Evolutionary conservation across 345 rosid species (phyloP), one percentile per base, ranked within the genome.

Genomic region (Populus alba): DNA sequence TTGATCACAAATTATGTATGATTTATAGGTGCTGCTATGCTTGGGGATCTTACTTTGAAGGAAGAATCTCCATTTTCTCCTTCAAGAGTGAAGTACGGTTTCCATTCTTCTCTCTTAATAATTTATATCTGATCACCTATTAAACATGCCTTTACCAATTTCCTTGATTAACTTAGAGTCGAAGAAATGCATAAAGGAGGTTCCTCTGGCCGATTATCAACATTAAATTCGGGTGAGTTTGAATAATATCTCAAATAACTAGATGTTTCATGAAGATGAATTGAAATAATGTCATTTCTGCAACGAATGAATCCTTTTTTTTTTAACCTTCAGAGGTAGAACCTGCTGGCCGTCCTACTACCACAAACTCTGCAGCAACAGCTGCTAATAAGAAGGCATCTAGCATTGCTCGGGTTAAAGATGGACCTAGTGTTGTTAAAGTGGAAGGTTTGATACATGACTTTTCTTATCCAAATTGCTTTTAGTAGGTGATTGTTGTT

Each of bases 61-160:
- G 98, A 92, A 85, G 98, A 94, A 76, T 90, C 93, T 71, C 89
- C 80, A 1, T 87, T 92, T 88, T 89, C 97, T 78, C 94, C 97
- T 82, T 86, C 98, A 63, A 90, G 95, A 87, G 92, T 90, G 87
- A 96, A 96, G 99, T 92, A 92, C 68, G 92, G 66, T 43, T 76
- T 57, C 63, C 25, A 8, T 68, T 77, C 67, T 78, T 68, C 79
- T 78, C 79, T 75, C 15, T 75, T 45, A 61, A 78, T 83, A 29
- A 61, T 38, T 73, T 59, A 3, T 79, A 23, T 71, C 75, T 43
- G 38, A 68, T 37, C 72, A 67, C 68, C 66, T 72, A 41, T 22
- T 38, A 20, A 71, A 66, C 47, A n/a, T 33, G 33, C 82, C 83
- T 67, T 84, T 79, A 33, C 78, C 70, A 69, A 13, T 78, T 81